Evolutionary conservation across 2,329 filamentous ascomycete species (phyloP).

Genomic region (Fusarium keratoplasticum): DNA sequence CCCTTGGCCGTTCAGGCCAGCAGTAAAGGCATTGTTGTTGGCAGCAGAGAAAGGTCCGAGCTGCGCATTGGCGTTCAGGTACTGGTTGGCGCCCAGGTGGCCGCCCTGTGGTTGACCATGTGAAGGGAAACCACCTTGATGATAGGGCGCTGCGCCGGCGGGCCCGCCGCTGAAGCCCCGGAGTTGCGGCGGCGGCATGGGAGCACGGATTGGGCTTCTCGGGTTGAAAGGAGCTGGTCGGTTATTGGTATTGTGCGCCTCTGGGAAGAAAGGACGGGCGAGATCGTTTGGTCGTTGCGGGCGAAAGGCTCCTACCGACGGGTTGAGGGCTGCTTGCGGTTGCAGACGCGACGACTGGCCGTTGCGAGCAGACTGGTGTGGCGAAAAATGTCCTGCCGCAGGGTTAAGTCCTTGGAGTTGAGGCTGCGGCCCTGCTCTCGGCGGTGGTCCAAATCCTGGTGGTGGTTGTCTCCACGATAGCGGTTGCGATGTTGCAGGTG

Average conservation of each 20-base stretch:
- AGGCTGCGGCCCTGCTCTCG: background rate
- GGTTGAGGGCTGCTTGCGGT: background rate
- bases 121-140: conserved; percentile 63
- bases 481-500: background rate
- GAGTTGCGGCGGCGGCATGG: conserved; percentile 54
- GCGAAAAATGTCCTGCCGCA: background rate
- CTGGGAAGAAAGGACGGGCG: background rate
- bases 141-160: conserved; percentile 54
- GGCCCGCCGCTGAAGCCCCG: conserved; percentile 54
- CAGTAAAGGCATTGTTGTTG: conserved; percentile 67
- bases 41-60: conserved; percentile 74
- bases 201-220: background rate
- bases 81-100: conserved; percentile 75
- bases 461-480: background rate
- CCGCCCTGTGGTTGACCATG: conserved; percentile 63
- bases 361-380: background rate
- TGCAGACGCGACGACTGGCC: background rate
- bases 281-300: background rate
- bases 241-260: background rate
- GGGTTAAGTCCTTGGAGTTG: background rate
- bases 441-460: background rate
- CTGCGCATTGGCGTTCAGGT: conserved; percentile 75
- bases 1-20: conserved; percentile 66
- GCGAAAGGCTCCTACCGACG: background rate
- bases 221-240: background rate